Percentiles rank a stretch among this genome's conserved stretches.
These are phyloP conservation scores for Trametes elegans DNA, from an alignment of 768 basidiomycete genomes.

Conservation along the genomic window DNA sequence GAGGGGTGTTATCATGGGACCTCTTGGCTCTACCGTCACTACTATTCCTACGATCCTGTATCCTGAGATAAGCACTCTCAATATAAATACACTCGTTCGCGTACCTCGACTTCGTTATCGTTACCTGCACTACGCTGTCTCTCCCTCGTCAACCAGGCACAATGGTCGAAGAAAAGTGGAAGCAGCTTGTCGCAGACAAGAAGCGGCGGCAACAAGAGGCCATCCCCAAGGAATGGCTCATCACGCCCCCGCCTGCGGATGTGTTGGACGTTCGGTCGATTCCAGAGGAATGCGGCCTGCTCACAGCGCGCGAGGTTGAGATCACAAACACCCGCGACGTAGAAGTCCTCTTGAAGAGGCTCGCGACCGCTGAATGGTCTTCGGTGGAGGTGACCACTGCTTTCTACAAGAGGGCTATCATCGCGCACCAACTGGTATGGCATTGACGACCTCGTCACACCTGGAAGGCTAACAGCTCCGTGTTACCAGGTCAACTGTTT, in stretches of 20 bases:
- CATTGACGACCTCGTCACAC: neutral
- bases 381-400: constrained; percentile 68
- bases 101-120: neutral
- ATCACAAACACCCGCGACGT: constrained; percentile 57
- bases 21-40: too few species aligned
- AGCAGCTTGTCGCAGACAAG: constrained; percentile 53
- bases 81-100: too few species aligned
- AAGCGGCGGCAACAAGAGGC: constrained; percentile 45
- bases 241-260: constrained; percentile 42
- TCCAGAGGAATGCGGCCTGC: constrained; percentile 53
- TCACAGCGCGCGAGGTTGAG: constrained; percentile 49
- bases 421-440: constrained; percentile 78
- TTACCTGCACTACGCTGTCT: neutral
- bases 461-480: neutral
- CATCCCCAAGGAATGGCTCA: constrained; percentile 64
- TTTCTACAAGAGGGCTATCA: constrained; percentile 72
- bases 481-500: constrained; percentile 76
- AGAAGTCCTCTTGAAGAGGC: constrained; percentile 45
- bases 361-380: constrained; percentile 53
- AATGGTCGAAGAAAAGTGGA: constrained; percentile 38
- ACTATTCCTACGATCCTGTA: too few species aligned
- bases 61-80: too few species aligned
- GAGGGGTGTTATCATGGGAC: too few species aligned
- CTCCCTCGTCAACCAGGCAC: neutral
- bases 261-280: constrained; percentile 50